A percentile compares a stretch with the other conserved stretches of the same genome.
Evolutionary conservation across 1,139 yeast species (phyloP).

Genomic region (Suhomyces bribrorum): DNA sequence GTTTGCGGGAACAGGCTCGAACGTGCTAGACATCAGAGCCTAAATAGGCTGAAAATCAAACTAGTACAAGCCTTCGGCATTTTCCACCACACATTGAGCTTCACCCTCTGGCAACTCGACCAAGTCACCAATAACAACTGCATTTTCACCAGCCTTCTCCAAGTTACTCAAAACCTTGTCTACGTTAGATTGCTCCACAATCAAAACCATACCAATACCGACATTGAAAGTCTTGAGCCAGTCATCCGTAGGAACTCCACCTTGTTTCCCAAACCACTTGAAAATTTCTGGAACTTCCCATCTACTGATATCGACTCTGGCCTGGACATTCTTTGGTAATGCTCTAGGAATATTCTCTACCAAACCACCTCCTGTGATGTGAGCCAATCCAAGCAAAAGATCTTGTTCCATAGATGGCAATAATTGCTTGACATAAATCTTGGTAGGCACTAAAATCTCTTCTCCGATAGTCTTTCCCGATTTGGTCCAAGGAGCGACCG

Average conservation of each 20-base stretch:
- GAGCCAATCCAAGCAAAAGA: conserved; percentile 84
- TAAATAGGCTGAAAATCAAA: too few relatives aligned
- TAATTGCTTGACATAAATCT: conserved; percentile 90
- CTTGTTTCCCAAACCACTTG: conserved; percentile 91
- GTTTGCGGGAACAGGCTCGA: too few relatives aligned
- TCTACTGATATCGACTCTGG: conserved; percentile 70
- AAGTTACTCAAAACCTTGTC: conserved; percentile 56
- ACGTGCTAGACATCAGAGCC: too few relatives aligned
- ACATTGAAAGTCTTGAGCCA: conserved; percentile 88
- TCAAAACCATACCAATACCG: conserved; percentile 96
- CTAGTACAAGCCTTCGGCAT: conserved; percentile 61
- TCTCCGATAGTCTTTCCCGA: conserved; percentile 75
- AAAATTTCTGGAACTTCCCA: conserved; percentile 90
- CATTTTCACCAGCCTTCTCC: conserved; percentile 68
- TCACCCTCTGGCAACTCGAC: conserved; percentile 52
- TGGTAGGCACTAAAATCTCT: conserved; percentile 85
- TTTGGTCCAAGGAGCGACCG: conserved; percentile 82
- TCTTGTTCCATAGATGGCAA: conserved; percentile 71
- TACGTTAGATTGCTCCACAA: conserved; percentile 68
- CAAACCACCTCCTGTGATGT: conserved; percentile 98
- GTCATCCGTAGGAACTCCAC: conserved; percentile 84
- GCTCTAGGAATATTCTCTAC: conserved; percentile 97
- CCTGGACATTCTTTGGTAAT: conserved; percentile 77
- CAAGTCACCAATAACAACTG: conserved; percentile 76
- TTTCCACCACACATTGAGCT: conserved; percentile 68